Base-by-base conservation (phyloP, 2,329 filamentous ascomycete genomes). In the Mycocentrospora acerina region DNA sequence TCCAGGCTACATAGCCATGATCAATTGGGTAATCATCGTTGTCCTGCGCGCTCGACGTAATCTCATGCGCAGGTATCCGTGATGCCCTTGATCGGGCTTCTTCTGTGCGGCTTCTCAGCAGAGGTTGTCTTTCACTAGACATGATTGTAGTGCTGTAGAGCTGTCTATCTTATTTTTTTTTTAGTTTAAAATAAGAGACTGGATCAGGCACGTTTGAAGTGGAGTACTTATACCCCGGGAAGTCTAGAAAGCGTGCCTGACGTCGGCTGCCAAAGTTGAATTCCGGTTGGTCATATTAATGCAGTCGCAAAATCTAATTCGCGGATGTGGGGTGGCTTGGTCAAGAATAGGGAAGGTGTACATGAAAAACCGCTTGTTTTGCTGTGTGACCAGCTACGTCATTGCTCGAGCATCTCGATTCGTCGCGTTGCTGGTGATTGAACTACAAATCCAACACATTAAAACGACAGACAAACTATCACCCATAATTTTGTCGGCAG, bases 1-100 rank as follows among this genome's bases (percentile, higher is more conserved):
- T 48, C 70, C 70, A 73, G 12, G 70, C 69, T 27, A 45, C 55
- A 11, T 62, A 44, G 2, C 70, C 70, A 36, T 42, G 42, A 57
- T 54, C 51, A 27, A 64, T 19, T 2, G 40, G 40, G 16, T 49
- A 49, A 24, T 44, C 41, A 9, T 36, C 17, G 24, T 47, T 32
- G 9, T 44, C 37, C 26, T 44, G 44, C 17, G 42, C 38, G 18
- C 30, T 41, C 9, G 39, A 30, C 11, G 37, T 46, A 16, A 48
- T 40, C 17, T 43, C 37, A 28, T 46, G 46, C 11, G 49, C 39
- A 4, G 37, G 44, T 11, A 41, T 24, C 13, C 29, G 35, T 14
- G 35, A 25, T 11, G 32, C 22, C 13, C 34, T 35, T 16, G 30
- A 28, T 13, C 27, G 30, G 14, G 22, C 19, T 11, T 41, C 40